Evolutionary conservation across 2,329 filamentous ascomycete genomes (phyloP).

Genomic region (Diaporthe vaccinii): DNA sequence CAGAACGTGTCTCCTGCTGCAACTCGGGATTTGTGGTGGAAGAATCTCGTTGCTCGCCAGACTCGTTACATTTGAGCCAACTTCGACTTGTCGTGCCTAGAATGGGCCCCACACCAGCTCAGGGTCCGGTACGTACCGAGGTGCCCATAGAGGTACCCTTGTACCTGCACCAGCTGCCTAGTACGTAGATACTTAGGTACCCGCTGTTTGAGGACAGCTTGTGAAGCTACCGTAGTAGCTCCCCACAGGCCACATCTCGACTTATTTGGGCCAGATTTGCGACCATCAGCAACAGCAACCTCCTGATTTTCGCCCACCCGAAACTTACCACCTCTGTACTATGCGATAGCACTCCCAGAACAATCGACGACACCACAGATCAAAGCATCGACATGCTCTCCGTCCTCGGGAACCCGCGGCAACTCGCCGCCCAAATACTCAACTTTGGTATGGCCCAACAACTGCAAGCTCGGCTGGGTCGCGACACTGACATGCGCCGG

Average conservation of each 20-base stretch:
- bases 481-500: slow-evolving; percentile 5
- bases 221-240: slow-evolving; percentile 8
- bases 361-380: background rate
- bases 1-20: too few species aligned
- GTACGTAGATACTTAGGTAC: slow-evolving; percentile 9
- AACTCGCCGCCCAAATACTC: slow-evolving; percentile 84
- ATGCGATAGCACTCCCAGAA: slow-evolving; percentile 16
- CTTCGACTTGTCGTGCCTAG: background rate
- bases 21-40: background rate
- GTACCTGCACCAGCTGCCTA: background rate
- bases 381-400: slow-evolving; percentile 71
- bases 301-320: background rate
- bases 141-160: background rate
- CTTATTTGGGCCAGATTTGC: slow-evolving; percentile 2
- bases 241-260: slow-evolving; percentile 29
- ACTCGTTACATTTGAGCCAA: background rate
- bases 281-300: background rate
- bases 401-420: slow-evolving; percentile 80
- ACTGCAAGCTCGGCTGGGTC: slow-evolving; percentile 1
- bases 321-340: background rate
- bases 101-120: background rate
- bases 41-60: background rate
- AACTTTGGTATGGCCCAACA: slow-evolving; percentile 73
- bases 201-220: slow-evolving; percentile 34
- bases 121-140: background rate